These are phyloP conservation scores for Eimeria brunetti DNA, from an alignment of 169 alveolate species.

Conservation along the genomic window DNA sequence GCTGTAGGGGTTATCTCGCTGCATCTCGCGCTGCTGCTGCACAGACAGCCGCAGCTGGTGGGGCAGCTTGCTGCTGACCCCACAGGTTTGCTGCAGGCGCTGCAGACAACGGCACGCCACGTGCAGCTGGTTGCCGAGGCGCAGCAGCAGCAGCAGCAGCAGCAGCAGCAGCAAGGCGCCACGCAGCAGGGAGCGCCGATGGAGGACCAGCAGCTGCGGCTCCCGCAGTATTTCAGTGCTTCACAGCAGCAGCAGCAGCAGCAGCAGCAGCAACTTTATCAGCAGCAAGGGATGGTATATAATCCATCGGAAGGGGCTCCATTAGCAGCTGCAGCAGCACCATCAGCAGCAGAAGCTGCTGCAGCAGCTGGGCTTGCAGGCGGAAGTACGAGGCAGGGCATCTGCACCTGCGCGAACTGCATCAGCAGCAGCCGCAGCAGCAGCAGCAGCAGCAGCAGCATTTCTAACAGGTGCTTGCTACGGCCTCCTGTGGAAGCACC, in stretches of 20 bases:
- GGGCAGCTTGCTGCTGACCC: constrained; percentile 68
- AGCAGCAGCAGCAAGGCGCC: background rate
- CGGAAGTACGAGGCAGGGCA: background rate
- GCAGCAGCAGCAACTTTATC: constrained; percentile 35
- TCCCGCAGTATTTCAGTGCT: background rate
- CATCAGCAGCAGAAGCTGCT: background rate
- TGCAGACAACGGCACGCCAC: constrained; percentile 11
- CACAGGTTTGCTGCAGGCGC: constrained; percentile 39
- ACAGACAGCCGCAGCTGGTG: constrained; percentile 59
- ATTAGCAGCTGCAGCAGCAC: constrained; percentile 8
- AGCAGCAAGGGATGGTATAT: background rate
- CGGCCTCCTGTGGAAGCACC: background rate
- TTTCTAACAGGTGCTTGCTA: background rate
- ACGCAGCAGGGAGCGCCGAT: background rate
- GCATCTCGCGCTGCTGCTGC: constrained; percentile 59
- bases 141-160: constrained; percentile 15
- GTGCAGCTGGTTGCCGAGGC: background rate
- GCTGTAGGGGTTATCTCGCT: constrained; percentile 35
- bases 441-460: constrained; percentile 28
- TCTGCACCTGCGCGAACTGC: background rate
- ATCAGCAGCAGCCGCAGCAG: background rate
- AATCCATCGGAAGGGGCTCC: background rate
- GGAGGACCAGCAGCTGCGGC: constrained; percentile 1
- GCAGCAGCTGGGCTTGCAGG: background rate
- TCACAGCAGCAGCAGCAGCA: constrained; percentile 43